phyloP scores from a whole-genome alignment of 2,329 filamentous ascomycete genomes.

The Microsporum ferrugineum region DNA sequence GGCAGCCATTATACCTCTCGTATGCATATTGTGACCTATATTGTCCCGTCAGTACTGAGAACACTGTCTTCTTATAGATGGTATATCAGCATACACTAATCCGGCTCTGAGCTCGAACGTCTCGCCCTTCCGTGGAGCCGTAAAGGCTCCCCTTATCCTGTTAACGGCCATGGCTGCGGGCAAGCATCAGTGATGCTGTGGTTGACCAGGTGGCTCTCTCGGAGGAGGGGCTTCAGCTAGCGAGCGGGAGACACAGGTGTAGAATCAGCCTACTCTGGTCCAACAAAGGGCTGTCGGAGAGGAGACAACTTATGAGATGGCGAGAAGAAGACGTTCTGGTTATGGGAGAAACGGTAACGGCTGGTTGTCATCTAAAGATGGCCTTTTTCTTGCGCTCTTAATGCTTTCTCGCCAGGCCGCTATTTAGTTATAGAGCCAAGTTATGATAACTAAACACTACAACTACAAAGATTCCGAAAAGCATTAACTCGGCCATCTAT shows the following conservation, averaged over 20 bases:
- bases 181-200: slow-evolving; percentile 22
- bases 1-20: slow-evolving; percentile 50
- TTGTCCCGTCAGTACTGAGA: neutral
- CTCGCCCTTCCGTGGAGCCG: slow-evolving; percentile 88
- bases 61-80: neutral
- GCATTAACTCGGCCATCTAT: too few species aligned
- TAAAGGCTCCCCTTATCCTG: slow-evolving; percentile 87
- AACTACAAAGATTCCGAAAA: too few species aligned
- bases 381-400: too few species aligned
- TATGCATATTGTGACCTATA: slow-evolving; percentile 91
- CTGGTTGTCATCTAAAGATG: too few species aligned
- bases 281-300: neutral
- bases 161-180: slow-evolving; percentile 69
- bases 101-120: slow-evolving; percentile 95
- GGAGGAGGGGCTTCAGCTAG: slow-evolving; percentile 21
- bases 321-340: neutral
- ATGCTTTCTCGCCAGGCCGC: too few species aligned
- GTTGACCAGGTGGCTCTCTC: slow-evolving; percentile 13
- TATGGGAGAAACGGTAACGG: too few species aligned
- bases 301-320: neutral
- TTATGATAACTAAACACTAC: too few species aligned
- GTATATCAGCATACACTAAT: slow-evolving; percentile 48
- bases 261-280: neutral
- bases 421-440: too few species aligned
- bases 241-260: neutral